These are phyloP conservation scores for Chenopodium album DNA, from an alignment of 148 eudicot genomes.

Conservation along the genomic window DNA sequence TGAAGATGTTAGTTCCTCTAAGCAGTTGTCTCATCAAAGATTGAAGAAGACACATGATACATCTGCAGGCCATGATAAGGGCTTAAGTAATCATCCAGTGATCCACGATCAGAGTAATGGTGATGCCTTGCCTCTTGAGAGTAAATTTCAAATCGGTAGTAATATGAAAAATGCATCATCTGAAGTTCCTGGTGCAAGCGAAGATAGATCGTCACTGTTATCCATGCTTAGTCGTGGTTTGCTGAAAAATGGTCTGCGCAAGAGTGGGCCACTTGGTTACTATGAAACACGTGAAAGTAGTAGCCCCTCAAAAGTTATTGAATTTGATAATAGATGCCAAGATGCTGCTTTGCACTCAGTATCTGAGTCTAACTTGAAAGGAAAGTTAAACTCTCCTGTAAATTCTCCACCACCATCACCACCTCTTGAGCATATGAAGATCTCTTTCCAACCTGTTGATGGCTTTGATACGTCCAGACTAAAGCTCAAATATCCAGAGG, in stretches of 20 bases:
- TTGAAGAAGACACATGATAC: slow-evolving; percentile 32
- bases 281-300: slow-evolving; percentile 32
- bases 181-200: slow-evolving; percentile 30
- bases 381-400: slow-evolving; percentile 35
- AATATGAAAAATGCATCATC: slow-evolving; percentile 28
- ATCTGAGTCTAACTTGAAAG: slow-evolving; percentile 36
- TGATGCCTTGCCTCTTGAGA: slow-evolving; percentile 25
- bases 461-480: slow-evolving; percentile 60
- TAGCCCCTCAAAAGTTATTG: slow-evolving; percentile 27
- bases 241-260: slow-evolving; percentile 54
- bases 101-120: slow-evolving; percentile 22
- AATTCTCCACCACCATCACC: slow-evolving; percentile 85
- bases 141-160: slow-evolving; percentile 23
- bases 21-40: slow-evolving; percentile 35
- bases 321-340: slow-evolving; percentile 24
- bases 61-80: slow-evolving; percentile 25
- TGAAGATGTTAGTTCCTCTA: slow-evolving; percentile 30
- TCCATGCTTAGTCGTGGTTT: slow-evolving; percentile 50
- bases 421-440: slow-evolving; percentile 88
- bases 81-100: slow-evolving; percentile 15
- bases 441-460: slow-evolving; percentile 76
- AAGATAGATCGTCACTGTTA: slow-evolving; percentile 47
- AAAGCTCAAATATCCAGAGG: slow-evolving; percentile 76
- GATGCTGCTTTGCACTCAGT: slow-evolving; percentile 23
- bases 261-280: slow-evolving; percentile 41